Conservation (phyloP, 208 protist genomes). For the Wallacemonas rigidus region DNA sequence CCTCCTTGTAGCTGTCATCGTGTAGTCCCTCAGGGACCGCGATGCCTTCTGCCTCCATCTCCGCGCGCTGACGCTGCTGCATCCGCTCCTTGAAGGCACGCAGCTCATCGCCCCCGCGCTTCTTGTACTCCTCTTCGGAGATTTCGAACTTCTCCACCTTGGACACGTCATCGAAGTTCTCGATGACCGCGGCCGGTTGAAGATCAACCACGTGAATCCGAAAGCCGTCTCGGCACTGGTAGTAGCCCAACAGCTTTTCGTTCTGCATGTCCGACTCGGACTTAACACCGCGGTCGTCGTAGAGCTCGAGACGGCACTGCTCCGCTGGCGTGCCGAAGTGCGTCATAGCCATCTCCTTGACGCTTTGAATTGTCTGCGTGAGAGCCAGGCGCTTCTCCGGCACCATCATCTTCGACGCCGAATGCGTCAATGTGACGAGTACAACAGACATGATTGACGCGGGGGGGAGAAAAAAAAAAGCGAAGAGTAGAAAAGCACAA, state of each 20-base stretch:
- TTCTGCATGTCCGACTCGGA: constrained; percentile 68
- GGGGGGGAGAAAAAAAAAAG: neutral
- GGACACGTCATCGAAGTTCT: constrained; percentile 83
- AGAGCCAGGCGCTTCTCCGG: constrained; percentile 90
- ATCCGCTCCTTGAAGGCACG: constrained; percentile 79
- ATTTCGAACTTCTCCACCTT: constrained; percentile 93
- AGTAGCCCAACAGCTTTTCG: constrained; percentile 83
- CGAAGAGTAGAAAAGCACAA: too few species aligned
- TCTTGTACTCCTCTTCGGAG: constrained; percentile 89
- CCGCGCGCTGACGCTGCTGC: constrained; percentile 66
- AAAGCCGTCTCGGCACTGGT: constrained; percentile 79
- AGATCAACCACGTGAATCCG: constrained; percentile 91
- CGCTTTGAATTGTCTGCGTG: constrained; percentile 69
- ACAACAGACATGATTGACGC: constrained; percentile 69
- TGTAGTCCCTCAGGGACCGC: constrained; percentile 40
- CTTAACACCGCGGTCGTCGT: constrained; percentile 65
- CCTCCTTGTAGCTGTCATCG: constrained; percentile 75
- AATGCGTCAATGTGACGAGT: constrained; percentile 84
- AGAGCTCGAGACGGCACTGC: constrained; percentile 76
- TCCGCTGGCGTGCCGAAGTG: constrained; percentile 82
- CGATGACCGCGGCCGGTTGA: constrained; percentile 61
- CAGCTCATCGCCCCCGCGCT: constrained; percentile 75
- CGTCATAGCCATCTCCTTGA: constrained; percentile 80
- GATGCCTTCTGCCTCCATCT: constrained; percentile 66
- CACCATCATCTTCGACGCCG: constrained; percentile 62